Base-by-base conservation (phyloP, 2,329 filamentous ascomycete genomes). In the Trichoderma brevicompactum region DNA sequence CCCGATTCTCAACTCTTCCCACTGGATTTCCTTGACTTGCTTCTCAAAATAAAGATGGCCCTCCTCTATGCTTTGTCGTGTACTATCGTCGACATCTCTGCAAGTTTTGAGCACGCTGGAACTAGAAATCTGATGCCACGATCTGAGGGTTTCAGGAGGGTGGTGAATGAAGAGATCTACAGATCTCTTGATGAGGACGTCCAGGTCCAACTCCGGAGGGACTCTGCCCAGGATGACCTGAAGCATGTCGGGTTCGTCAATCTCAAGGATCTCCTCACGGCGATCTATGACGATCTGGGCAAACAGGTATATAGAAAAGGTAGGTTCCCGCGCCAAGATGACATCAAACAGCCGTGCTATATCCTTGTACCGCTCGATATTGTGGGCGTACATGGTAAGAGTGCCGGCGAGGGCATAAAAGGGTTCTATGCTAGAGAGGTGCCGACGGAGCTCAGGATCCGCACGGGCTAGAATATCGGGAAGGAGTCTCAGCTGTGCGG, bases 381-480 rank as follows among this genome's bases (percentile, higher is more conserved):
- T 94, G 78, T 99, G 95, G 17, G 95, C 93, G 77, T 97, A 99
- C 81, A 99, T 89, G 40, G 96, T 99, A 49, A 99, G 84, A 0
- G 93, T 97, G 54, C 92, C 93, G n/a, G 92, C 89, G 5, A 99
- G 83, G 5, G 95, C 95, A 76, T 97, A 99, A 77, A 94, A 97
- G 1, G 95, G 94, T 74, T 94, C 88, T 15, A 89, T 90, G 28
- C 83, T 84, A 1, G 89, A 87, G n/a, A 97, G 82, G 78, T 97
- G 94, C 7, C 78, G 80, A 75, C 87, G 90, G 28, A 99, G 82
- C 49, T 82, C 80, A 5, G 88, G 85, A 76, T 97, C 92, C 28
- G 88, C 89, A 41, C 83, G 83, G 68, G 85, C 81, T 32, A 99
- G 81, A 64, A 99, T 91, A 64, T 92, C 87, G 7, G 93, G 94